phyloP scores from a whole-genome alignment of 495 filamentous ascomycete species.

The Platismatia glauca region DNA sequence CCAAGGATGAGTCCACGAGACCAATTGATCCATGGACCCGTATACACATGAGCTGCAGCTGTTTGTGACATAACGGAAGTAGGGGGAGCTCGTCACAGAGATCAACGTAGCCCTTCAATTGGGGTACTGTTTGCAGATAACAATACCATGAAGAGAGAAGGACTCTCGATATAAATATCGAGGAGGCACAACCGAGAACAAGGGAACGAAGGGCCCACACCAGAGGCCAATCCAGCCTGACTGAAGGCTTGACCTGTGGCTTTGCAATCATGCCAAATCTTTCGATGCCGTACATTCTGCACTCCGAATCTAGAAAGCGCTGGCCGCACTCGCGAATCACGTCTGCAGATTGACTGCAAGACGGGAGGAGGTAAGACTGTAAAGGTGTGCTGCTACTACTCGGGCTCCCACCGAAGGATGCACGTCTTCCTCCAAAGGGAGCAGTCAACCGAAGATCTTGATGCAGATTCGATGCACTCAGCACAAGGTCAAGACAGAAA shows the following conservation, averaged over 20 bases:
- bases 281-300: background rate
- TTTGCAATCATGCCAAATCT: background rate
- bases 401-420: no score
- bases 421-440: no score
- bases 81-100: background rate
- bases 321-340: background rate
- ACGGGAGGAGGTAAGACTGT: background rate
- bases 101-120: background rate
- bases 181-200: background rate
- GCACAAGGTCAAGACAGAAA: no score
- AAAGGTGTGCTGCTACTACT: no score
- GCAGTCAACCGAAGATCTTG: no score
- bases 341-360: background rate
- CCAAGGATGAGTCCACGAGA: slow-evolving; percentile 30
- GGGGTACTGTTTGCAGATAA: background rate
- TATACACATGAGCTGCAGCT: slow-evolving; percentile 23
- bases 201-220: background rate
- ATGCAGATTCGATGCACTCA: no score
- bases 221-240: background rate
- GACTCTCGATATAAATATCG: background rate
- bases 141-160: background rate
- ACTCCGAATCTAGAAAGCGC: background rate
- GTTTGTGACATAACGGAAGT: slow-evolving; percentile 13
- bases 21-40: slow-evolving; percentile 39
- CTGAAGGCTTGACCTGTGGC: background rate